Conservation (phyloP, 2,329 filamentous ascomycete species). For the Aspergillus neoniger region DNA sequence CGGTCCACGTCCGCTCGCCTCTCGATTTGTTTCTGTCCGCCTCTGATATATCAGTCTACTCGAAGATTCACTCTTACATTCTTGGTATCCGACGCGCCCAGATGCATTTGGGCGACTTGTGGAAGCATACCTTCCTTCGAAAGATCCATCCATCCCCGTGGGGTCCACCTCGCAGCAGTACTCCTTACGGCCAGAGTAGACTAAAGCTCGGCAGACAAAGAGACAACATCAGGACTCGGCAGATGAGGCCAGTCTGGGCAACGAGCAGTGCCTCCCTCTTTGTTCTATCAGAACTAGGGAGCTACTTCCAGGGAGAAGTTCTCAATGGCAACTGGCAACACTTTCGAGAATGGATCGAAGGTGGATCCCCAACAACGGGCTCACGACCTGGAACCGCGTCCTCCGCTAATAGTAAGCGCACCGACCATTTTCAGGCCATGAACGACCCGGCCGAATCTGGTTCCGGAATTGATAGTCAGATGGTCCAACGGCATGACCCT, state of each 20-base stretch:
- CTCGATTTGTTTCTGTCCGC: conserved; percentile 83
- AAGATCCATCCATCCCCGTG: conserved; percentile 74
- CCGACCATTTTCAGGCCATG: conserved; percentile 1
- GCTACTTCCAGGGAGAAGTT: conserved; percentile 87
- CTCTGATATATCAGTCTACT: conserved; percentile 76
- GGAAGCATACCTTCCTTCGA: conserved; percentile 79
- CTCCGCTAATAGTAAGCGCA: conserved; percentile 26
- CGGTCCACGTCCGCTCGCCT: conserved; percentile 73
- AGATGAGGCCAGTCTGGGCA: conserved; percentile 84
- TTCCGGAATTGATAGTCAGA: conserved; percentile 14
- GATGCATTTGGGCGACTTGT: conserved; percentile 78
- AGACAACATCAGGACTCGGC: conserved; percentile 62
- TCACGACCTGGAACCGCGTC: conserved; percentile 45
- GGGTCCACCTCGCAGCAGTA: conserved; percentile 63
- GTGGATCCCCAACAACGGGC: conserved; percentile 35
- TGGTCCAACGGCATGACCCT: conserved; percentile 66
- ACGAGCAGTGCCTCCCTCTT: conserved; percentile 85
- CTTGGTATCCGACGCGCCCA: conserved; percentile 83
- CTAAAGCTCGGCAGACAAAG: conserved; percentile 65
- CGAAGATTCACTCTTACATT: conserved; percentile 83
- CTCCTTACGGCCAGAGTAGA: conserved; percentile 60
- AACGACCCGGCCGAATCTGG: conserved; percentile 18
- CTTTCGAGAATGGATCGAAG: conserved; percentile 73
- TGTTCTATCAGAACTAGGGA: conserved; percentile 82
- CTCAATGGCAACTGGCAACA: conserved; percentile 78